These are phyloP conservation scores for Globisporangium paroecandrum DNA, from an alignment of 352 stramenopile species.

Conservation along the genomic window DNA sequence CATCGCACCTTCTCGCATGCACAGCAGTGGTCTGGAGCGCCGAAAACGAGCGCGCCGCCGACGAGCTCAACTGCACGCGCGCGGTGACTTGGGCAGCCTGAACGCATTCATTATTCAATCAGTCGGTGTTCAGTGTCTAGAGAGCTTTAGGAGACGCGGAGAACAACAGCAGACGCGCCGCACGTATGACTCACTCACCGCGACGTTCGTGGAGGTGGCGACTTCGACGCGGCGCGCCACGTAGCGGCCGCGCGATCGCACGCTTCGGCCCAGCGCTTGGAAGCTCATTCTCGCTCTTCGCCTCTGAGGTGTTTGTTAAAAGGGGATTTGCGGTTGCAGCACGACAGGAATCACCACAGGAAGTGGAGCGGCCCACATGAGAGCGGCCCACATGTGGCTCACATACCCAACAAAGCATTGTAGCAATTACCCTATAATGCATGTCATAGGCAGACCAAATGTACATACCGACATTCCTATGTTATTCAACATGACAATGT, in stretches of 20 bases:
- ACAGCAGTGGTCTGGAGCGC: constrained; percentile 21
- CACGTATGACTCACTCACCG: not conserved
- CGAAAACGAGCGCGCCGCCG: constrained; percentile 25
- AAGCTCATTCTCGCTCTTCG: constrained; percentile 41
- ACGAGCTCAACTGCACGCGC: constrained; percentile 14
- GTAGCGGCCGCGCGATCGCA: constrained; percentile 36
- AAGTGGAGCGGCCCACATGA: constrained; percentile 3
- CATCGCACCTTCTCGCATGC: constrained; percentile 18
- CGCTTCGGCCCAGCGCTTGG: constrained; percentile 36
- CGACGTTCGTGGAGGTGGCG: constrained; percentile 18
- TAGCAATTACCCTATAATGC: not conserved
- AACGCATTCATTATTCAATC: not conserved
- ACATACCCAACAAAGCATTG: constrained; percentile 1
- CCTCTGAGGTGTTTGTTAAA: constrained; percentile 4
- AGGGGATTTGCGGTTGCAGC: constrained; percentile 8
- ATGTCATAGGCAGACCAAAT: too few relatives aligned
- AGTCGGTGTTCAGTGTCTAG: not conserved
- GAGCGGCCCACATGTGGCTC: constrained; percentile 5
- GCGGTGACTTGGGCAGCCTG: constrained; percentile 15
- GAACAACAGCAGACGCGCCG: not conserved
- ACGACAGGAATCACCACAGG: constrained; percentile 4
- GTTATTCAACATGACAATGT: too few relatives aligned
- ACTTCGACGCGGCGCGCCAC: constrained; percentile 21
- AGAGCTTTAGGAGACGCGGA: not conserved
- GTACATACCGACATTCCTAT: too few relatives aligned